Percentiles rank a stretch among this genome's conserved stretches.
These are phyloP conservation scores for Phaeosphaeriaceae sp. DNA, from an alignment of 2,329 filamentous ascomycete genomes.

Conservation along the genomic window DNA sequence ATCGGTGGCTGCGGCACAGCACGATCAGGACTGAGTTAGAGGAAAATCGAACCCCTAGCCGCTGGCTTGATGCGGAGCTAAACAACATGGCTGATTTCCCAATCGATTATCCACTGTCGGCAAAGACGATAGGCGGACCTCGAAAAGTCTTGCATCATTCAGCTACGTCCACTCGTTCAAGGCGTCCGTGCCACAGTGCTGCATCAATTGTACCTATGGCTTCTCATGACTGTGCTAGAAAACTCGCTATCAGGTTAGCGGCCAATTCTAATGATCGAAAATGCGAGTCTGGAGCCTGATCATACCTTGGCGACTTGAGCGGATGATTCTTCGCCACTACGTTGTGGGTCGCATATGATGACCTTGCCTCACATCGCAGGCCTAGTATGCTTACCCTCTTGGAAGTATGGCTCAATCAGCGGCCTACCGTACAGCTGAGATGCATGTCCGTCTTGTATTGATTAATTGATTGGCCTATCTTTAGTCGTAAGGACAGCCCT, in stretches of 20 bases:
- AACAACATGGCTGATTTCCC: not conserved
- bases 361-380: not conserved
- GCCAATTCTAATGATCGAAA: not conserved
- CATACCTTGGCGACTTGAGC: not conserved
- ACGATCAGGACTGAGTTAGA: not conserved
- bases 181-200: not conserved
- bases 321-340: not conserved
- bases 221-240: not conserved
- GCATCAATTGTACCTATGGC: not conserved
- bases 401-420: not conserved
- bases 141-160: not conserved
- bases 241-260: not conserved
- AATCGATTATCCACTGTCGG: not conserved
- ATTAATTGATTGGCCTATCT: not conserved
- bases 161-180: not conserved
- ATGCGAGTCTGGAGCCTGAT: not conserved
- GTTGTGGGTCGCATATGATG: not conserved
- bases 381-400: not conserved
- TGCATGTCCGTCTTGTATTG: not conserved
- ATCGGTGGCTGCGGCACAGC: not conserved
- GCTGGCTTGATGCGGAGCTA: not conserved
- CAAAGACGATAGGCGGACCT: not conserved
- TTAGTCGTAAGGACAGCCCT: not conserved
- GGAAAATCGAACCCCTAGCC: not conserved
- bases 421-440: not conserved